phyloP scores from a whole-genome alignment of 2,329 filamentous ascomycete genomes.

The Chrysoporthe cubensis region DNA sequence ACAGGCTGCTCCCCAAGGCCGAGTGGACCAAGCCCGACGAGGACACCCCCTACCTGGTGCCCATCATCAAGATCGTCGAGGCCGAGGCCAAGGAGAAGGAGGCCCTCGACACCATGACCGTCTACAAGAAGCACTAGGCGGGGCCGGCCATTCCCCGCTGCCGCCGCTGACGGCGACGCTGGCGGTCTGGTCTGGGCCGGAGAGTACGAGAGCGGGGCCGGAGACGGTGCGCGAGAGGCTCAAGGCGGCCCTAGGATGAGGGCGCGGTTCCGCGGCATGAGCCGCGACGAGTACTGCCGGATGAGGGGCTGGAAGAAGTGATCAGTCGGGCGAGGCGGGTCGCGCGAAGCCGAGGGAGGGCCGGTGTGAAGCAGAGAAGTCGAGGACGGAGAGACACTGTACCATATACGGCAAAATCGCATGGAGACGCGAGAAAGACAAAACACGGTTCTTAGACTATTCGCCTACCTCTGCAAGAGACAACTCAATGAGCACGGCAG shows the following conservation, averaged over 20 bases:
- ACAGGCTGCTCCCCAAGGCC: conserved; percentile 66
- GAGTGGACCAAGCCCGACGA: conserved; percentile 64
- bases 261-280: too few species aligned
- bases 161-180: background rate
- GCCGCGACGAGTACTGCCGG: conserved; percentile 1
- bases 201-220: background rate
- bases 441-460: conserved; percentile 23
- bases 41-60: conserved; percentile 59
- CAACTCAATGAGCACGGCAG: background rate
- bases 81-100: conserved; percentile 55
- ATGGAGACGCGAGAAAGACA: conserved; percentile 25
- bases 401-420: conserved; percentile 18
- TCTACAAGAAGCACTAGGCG: conserved; percentile 53
- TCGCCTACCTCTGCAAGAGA: background rate
- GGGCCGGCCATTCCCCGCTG: background rate
- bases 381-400: conserved; percentile 15
- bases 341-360: background rate
- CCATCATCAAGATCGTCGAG: conserved; percentile 56
- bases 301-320: background rate
- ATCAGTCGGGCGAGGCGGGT: background rate
- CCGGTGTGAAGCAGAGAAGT: background rate
- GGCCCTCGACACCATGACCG: conserved; percentile 54
- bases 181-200: background rate
- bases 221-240: background rate
- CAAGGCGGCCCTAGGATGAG: background rate